Base-by-base conservation (phyloP, 768 basidiomycete genomes). In the Lactarius evosmus region DNA sequence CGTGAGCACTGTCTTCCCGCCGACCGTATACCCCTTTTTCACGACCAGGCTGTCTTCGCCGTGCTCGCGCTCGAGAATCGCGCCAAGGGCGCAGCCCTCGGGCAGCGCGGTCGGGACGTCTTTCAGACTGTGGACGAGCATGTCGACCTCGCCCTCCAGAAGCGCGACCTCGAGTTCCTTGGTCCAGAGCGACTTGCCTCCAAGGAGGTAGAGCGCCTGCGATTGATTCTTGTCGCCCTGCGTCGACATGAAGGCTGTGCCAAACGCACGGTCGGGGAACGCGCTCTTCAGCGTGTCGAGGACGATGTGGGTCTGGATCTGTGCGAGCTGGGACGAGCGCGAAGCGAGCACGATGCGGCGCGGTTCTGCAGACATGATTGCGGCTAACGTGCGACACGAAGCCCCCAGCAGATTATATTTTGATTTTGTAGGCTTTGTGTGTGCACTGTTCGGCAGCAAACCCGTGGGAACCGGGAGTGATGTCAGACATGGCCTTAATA, bases 161-260 rank as follows among this genome's bases (percentile, higher is more conserved):
- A 99, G 78, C 50, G 86, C 87, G 22, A 91, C 89, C 73, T 99
- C 97, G 59, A 99, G 85, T 70, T 98, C 96, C 70, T 93, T 91
- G 40, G 97, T 99, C 97, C 97, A 99, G 32, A 98, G 75, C 0
- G 90, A 83, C 73, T 93, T 93, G n/a, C 92, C 93, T 41, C 94
- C 94, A 17, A 97, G 77, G 9, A 95, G 80, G 75, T 95, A 95
- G 19, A 97, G 79, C 3, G 84, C 82, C 67, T 93, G 88, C 1
- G 88, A 85, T 75, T 95, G 93, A 71, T 97, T 95, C 71, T 91
- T 89, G 77, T 98, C 96, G 4, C 80, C 96, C 71, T 77, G 85
- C 3, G 87, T 93, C 25, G 84, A 88, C 80, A 86, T 87, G 74
- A 82, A 83, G 36, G 77, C 76, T 41, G 87, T 80, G 32, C 77